Evolutionary conservation across 225 moss, liverwort and hornwort genomes (phyloP).

Genomic region (Pseudisothecium myosuroides): DNA sequence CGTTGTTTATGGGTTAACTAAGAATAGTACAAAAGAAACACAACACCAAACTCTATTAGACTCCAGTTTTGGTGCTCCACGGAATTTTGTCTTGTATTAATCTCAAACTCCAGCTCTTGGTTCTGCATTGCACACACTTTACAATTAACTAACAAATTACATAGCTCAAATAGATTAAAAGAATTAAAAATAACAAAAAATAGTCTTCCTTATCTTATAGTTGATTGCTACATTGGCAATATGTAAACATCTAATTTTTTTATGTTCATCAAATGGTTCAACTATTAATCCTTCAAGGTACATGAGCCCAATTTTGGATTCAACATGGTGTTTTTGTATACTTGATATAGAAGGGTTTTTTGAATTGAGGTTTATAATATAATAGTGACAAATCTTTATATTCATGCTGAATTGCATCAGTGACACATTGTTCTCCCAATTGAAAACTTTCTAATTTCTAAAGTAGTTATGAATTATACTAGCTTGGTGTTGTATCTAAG

Average conservation of each 20-base stretch:
- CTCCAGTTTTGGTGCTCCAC: no score
- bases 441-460: background rate
- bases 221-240: background rate
- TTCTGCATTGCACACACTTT: no score
- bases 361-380: background rate
- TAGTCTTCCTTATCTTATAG: accelerated
- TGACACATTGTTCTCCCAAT: background rate
- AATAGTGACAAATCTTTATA: background rate
- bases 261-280: accelerated
- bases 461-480: background rate
- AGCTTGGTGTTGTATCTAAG: accelerated
- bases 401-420: background rate
- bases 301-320: accelerated
- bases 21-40: no score
- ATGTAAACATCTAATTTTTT: no score
- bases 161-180: background rate
- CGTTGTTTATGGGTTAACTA: no score
- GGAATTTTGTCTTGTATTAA: no score
- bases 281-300: background rate
- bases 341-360: background rate
- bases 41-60: no score
- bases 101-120: no score
- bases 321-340: background rate
- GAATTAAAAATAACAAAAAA: background rate
- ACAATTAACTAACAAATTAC: no score